A percentile compares a stretch with the other conserved stretches of the same genome.
phyloP scores from a whole-genome alignment of 495 filamentous ascomycete species.

The Aspergillus leporis region DNA sequence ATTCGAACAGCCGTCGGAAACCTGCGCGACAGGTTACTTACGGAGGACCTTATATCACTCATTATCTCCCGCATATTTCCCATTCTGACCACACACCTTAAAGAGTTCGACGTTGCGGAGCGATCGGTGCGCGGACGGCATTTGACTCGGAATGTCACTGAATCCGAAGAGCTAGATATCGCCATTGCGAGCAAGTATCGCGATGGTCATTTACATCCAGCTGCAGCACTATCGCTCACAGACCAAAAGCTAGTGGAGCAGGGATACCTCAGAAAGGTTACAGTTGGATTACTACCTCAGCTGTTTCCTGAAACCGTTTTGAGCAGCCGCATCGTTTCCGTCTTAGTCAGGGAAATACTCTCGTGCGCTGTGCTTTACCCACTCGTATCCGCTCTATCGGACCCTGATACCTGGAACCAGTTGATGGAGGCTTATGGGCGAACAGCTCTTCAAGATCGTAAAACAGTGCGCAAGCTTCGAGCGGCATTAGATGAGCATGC shows the following conservation, averaged over 20 bases:
- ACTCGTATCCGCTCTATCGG: slow-evolving; percentile 49
- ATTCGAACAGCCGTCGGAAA: slow-evolving; percentile 73
- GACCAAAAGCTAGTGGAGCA: slow-evolving; percentile 83
- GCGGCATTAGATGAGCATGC: slow-evolving; percentile 95
- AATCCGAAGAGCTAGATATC: slow-evolving; percentile 92
- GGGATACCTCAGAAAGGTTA: slow-evolving; percentile 75
- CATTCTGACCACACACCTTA: slow-evolving; percentile 86
- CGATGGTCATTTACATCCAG: slow-evolving; percentile 86
- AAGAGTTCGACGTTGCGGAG: slow-evolving; percentile 89
- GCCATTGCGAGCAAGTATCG: slow-evolving; percentile 92
- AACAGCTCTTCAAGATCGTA: slow-evolving; percentile 89
- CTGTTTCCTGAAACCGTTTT: slow-evolving; percentile 73
- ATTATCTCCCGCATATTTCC: slow-evolving; percentile 81
- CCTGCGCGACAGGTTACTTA: slow-evolving; percentile 66
- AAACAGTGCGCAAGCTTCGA: slow-evolving; percentile 89
- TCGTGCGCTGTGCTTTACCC: slow-evolving; percentile 49
- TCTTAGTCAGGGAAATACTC: slow-evolving; percentile 82
- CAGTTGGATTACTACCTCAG: slow-evolving; percentile 68
- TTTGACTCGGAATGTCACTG: slow-evolving; percentile 85
- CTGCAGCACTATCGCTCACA: slow-evolving; percentile 76
- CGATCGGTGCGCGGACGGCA: slow-evolving; percentile 81
- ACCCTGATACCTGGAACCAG: slow-evolving; percentile 97
- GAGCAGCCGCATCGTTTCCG: slow-evolving; percentile 74
- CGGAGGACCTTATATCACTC: slow-evolving; percentile 77
- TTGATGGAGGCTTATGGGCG: slow-evolving; percentile 87